phyloP scores from a whole-genome alignment of 345 rosid species.

The Noccaea bulbosa region DNA sequence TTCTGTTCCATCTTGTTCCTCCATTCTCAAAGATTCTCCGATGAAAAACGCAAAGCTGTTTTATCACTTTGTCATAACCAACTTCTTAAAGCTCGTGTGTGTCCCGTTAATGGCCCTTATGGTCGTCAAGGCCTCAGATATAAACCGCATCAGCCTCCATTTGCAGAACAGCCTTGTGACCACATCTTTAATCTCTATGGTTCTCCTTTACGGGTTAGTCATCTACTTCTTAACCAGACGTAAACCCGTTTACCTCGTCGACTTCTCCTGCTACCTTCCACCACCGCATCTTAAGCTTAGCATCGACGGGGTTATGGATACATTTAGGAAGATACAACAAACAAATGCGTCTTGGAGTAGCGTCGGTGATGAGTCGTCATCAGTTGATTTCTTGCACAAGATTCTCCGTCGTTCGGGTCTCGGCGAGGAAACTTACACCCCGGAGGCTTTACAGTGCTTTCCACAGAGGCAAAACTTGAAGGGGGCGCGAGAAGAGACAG shows the following conservation, averaged over 20 bases:
- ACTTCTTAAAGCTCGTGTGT: conserved; percentile 61
- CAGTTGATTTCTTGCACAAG: conserved; percentile 64
- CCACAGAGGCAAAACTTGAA: conserved; percentile 76
- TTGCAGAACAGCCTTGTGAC: conserved; percentile 59
- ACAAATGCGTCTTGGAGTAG: not conserved
- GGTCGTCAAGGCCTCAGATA: conserved; percentile 49
- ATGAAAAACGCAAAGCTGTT: conserved; percentile 58
- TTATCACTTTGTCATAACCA: conserved; percentile 61
- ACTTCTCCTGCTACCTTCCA: conserved; percentile 77
- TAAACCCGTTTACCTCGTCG: conserved; percentile 57
- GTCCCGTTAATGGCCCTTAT: conserved; percentile 64
- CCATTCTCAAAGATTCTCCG: no score
- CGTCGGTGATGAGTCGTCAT: conserved; percentile 47
- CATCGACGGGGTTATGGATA: conserved; percentile 53
- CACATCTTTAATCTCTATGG: conserved; percentile 46
- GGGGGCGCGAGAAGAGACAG: conserved; percentile 80
- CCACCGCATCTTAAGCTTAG: conserved; percentile 59
- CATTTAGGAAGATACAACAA: no score
- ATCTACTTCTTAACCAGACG: conserved; percentile 68
- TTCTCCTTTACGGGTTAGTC: conserved; percentile 53
- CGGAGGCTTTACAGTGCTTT: conserved; percentile 57
- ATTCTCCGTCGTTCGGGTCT: conserved; percentile 79
- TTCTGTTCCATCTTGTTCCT: no score
- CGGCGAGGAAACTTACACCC: conserved; percentile 78
- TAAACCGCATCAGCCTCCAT: conserved; percentile 47